Percentiles rank a stretch among this genome's conserved stretches.
phyloP scores from a whole-genome alignment of 768 basidiomycete species.

The Termitomyces sp. region DNA sequence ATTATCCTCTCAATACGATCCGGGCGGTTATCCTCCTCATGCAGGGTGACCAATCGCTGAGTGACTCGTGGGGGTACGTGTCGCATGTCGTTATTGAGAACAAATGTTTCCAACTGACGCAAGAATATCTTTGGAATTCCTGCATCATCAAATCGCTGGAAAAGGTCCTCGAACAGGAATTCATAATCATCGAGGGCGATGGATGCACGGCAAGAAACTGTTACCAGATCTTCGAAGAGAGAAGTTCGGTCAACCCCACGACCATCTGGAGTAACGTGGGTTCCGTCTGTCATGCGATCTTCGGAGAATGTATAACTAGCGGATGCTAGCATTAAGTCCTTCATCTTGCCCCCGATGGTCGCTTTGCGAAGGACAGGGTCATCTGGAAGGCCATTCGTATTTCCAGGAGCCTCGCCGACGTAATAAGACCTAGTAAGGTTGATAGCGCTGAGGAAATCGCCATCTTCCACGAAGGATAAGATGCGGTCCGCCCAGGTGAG shows the following conservation, averaged over 20 bases:
- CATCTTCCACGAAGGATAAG: constrained; percentile 72
- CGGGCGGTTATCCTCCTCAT: constrained; percentile 64
- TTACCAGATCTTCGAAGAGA: constrained; percentile 85
- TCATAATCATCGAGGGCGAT: constrained; percentile 76
- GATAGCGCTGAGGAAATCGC: constrained; percentile 88
- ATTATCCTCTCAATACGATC: constrained; percentile 85
- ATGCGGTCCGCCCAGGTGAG: constrained; percentile 95
- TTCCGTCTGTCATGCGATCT: constrained; percentile 87
- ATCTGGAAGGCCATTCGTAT: constrained; percentile 80
- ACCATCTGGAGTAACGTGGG: constrained; percentile 75
- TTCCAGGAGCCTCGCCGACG: constrained; percentile 72
- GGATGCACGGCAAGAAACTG: constrained; percentile 71
- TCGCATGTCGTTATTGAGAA: constrained; percentile 68
- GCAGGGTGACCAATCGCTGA: constrained; percentile 74
- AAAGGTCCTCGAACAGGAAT: constrained; percentile 91
- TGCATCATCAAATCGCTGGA: constrained; percentile 78
- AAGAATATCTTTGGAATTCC: constrained; percentile 87
- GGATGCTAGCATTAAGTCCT: constrained; percentile 83
- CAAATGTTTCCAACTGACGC: constrained; percentile 71
- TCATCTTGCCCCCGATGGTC: constrained; percentile 70
- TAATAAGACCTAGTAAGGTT: constrained; percentile 82
- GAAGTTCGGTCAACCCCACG: constrained; percentile 90
- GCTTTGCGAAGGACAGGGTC: constrained; percentile 48
- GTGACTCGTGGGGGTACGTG: constrained; percentile 84
- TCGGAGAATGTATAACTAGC: constrained; percentile 89